These are phyloP conservation scores for Exophiala bonariae DNA, from an alignment of 2,329 filamentous ascomycete genomes.

Conservation along the genomic window DNA sequence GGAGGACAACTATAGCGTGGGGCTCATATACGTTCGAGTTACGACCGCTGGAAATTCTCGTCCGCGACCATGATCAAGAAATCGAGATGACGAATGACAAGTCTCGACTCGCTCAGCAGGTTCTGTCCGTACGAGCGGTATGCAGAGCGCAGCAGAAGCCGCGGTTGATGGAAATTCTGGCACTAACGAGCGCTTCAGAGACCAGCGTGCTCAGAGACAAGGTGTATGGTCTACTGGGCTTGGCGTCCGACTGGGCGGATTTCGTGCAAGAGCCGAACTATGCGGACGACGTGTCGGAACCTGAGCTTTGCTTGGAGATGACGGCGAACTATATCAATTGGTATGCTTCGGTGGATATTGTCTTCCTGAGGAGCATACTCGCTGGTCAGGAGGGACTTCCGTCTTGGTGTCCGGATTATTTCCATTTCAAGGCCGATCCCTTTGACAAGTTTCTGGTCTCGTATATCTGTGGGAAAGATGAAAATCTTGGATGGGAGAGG, in stretches of 20 bases:
- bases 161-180: constrained; percentile 17
- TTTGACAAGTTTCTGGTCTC: constrained; percentile 15
- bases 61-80: constrained; percentile 2
- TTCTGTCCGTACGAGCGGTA: constrained; percentile 14
- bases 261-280: constrained; percentile 20
- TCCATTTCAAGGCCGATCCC: constrained; percentile 13
- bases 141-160: constrained; percentile 19
- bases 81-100: background rate
- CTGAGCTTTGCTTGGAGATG: constrained; percentile 19
- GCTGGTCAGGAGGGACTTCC: constrained; percentile 6
- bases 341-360: constrained; percentile 19
- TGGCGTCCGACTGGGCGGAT: constrained; percentile 17
- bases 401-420: constrained; percentile 21
- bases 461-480: constrained; percentile 14
- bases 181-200: constrained; percentile 14
- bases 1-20: constrained; percentile 13
- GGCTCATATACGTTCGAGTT: constrained; percentile 17
- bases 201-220: constrained; percentile 19
- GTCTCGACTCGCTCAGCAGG: constrained; percentile 8
- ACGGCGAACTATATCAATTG: constrained; percentile 17
- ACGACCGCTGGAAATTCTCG: constrained; percentile 10
- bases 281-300: constrained; percentile 11
- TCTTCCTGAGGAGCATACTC: constrained; percentile 17
- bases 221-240: constrained; percentile 18
- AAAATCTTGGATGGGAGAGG: constrained; percentile 19